phyloP scores from a whole-genome alignment of 2,329 filamentous ascomycete genomes.

The Dothistroma septosporum region DNA sequence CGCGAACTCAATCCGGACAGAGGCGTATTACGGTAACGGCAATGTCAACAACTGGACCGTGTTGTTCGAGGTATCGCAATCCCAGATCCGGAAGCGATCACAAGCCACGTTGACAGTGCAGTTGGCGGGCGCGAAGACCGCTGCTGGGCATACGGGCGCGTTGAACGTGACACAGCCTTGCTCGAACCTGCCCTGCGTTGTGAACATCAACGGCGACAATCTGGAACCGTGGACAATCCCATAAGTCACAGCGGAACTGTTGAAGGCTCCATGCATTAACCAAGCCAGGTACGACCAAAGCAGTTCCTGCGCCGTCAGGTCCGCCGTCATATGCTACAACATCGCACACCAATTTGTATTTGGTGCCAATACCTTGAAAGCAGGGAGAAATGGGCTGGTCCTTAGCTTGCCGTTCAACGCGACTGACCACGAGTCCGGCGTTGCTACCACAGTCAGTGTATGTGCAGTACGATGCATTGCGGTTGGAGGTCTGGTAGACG shows the following conservation, averaged over 20 bases:
- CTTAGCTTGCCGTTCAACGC: slow-evolving; percentile 58
- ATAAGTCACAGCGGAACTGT: slow-evolving; percentile 34
- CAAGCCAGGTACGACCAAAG: slow-evolving; percentile 49
- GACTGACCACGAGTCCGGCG: slow-evolving; percentile 56
- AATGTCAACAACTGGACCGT: slow-evolving; percentile 60
- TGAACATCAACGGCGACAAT: slow-evolving; percentile 45
- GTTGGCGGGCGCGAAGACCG: slow-evolving; percentile 59
- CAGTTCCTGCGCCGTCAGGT: slow-evolving; percentile 58
- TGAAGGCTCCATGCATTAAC: slow-evolving; percentile 7
- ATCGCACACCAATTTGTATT: slow-evolving; percentile 58
- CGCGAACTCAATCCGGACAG: slow-evolving; percentile 46
- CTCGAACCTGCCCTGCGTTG: slow-evolving; percentile 51
- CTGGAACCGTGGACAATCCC: slow-evolving; percentile 55
- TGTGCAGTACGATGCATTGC: slow-evolving; percentile 62
- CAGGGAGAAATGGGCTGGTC: slow-evolving; percentile 53
- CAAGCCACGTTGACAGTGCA: slow-evolving; percentile 60
- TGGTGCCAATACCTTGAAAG: slow-evolving; percentile 45
- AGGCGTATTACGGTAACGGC: slow-evolving; percentile 43
- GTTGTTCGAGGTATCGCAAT: slow-evolving; percentile 46
- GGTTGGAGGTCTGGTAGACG: slow-evolving; percentile 51
- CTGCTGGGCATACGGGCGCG: slow-evolving; percentile 58
- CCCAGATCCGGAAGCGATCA: slow-evolving; percentile 39
- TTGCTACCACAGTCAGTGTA: slow-evolving; percentile 54
- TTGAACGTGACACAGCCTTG: slow-evolving; percentile 53
- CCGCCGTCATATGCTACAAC: slow-evolving; percentile 59